These are phyloP conservation scores for Durotheca rogersii DNA, from an alignment of 495 filamentous ascomycete genomes.

Conservation along the genomic window DNA sequence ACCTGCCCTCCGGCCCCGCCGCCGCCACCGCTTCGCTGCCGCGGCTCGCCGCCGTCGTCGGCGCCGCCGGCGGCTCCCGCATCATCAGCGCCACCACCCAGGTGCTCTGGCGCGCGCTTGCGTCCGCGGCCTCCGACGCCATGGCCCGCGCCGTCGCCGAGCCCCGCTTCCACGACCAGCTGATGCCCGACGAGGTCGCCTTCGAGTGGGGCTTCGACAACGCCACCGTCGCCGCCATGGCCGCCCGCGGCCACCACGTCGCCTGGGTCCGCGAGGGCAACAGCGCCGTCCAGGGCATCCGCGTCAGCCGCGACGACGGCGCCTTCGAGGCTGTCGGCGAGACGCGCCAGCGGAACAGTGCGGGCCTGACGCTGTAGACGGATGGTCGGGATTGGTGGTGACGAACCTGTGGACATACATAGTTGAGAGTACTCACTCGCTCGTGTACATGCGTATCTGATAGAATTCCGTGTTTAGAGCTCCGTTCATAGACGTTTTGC, in stretches of 20 bases:
- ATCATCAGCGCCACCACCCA: constrained; percentile 81
- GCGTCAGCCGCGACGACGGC: constrained; percentile 54
- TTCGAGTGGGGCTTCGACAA: constrained; percentile 74
- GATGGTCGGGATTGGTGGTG: background rate
- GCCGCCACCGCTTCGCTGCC: constrained; percentile 35
- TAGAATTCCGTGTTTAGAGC: too few species aligned
- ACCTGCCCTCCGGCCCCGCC: constrained; percentile 34
- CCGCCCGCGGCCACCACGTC: constrained; percentile 64
- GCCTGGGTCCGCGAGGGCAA: constrained; percentile 62
- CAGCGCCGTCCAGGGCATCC: constrained; percentile 69
- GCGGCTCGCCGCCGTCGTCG: constrained; percentile 53
- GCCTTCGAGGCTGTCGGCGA: constrained; percentile 50
- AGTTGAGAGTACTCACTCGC: too few species aligned
- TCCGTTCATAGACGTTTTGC: too few species aligned
- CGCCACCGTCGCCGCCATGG: constrained; percentile 63
- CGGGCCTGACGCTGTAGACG: constrained; percentile 52
- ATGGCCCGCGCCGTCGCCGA: constrained; percentile 59
- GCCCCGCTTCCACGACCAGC: constrained; percentile 77
- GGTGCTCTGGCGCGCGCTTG: constrained; percentile 68
- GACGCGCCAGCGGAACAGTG: constrained; percentile 66
- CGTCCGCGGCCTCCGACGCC: constrained; percentile 54
- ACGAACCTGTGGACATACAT: background rate
- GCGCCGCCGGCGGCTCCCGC: constrained; percentile 72
- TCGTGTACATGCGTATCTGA: too few species aligned
- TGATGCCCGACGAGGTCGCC: constrained; percentile 61